These are phyloP conservation scores for Saccharomyces hybrid DNA, from an alignment of 1,139 yeast species.

Conservation along the genomic window DNA sequence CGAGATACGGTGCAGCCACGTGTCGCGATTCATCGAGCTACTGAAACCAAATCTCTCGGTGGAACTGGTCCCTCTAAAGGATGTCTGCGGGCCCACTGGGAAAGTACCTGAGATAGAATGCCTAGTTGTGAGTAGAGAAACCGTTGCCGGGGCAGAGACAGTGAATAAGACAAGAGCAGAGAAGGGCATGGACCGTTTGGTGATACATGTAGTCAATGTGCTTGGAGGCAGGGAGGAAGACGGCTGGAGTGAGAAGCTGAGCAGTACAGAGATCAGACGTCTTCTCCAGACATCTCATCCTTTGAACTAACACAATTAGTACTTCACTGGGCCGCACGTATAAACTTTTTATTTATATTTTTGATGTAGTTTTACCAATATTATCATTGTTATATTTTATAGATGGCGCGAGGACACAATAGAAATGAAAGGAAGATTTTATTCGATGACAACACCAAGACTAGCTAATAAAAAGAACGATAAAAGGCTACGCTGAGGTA, in stretches of 20 bases:
- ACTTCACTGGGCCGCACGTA: not conserved
- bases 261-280: slow-evolving; percentile 54
- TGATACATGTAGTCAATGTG: slow-evolving; percentile 57
- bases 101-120: slow-evolving; percentile 67
- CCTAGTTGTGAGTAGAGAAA: slow-evolving; percentile 73
- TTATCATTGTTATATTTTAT: not conserved
- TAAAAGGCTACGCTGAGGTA: not conserved
- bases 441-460: not conserved
- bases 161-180: slow-evolving; percentile 59
- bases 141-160: slow-evolving; percentile 62
- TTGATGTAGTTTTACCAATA: not conserved
- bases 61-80: slow-evolving; percentile 56
- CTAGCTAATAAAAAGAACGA: not conserved
- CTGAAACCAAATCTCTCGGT: slow-evolving; percentile 39
- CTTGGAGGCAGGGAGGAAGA: slow-evolving; percentile 56
- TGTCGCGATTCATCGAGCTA: slow-evolving; percentile 42
- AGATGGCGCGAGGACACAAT: not conserved
- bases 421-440: not conserved
- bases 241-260: slow-evolving; percentile 64
- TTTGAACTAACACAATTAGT: not conserved
- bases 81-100: slow-evolving; percentile 93
- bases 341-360: not conserved
- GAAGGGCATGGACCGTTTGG: slow-evolving; percentile 47
- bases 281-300: not conserved
- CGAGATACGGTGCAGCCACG: no score